These are phyloP conservation scores for Aspergillus heteromorphus DNA, from an alignment of 495 filamentous ascomycete species.

Conservation along the genomic window DNA sequence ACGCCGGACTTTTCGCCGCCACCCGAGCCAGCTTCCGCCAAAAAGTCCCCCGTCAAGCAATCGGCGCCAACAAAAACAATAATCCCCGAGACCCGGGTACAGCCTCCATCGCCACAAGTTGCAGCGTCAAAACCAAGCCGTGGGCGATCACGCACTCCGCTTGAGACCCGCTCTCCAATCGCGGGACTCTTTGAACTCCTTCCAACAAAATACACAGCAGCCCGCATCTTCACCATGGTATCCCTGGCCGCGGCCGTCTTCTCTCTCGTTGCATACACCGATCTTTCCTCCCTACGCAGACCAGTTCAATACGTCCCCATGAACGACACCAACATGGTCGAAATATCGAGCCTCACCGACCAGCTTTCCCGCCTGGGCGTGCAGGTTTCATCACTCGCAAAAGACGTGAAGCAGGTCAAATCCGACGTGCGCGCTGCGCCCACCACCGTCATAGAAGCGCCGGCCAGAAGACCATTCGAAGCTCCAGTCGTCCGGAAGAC, in stretches of 20 bases:
- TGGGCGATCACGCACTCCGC: neutral
- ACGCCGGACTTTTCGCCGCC: neutral
- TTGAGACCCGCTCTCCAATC: neutral
- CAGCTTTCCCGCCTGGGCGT: conserved; percentile 27
- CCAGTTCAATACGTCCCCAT: conserved; percentile 7
- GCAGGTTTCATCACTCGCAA: conserved; percentile 34
- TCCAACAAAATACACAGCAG: conserved; percentile 1
- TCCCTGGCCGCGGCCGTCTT: neutral
- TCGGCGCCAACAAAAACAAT: conserved; percentile 22
- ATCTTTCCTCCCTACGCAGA: conserved; percentile 3
- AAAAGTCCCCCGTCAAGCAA: neutral
- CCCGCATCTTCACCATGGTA: neutral
- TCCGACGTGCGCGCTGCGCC: conserved; percentile 16
- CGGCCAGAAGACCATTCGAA: neutral
- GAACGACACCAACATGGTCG: conserved; percentile 20
- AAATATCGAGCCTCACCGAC: conserved; percentile 24
- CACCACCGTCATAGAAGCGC: conserved; percentile 13
- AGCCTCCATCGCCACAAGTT: neutral
- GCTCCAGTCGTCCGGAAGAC: conserved; percentile 13
- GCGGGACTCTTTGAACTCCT: neutral
- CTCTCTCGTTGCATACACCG: neutral
- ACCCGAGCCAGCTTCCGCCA: neutral
- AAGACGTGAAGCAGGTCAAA: conserved; percentile 21
- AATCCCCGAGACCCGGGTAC: conserved; percentile 14
- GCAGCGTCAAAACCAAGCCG: neutral